phyloP scores from a whole-genome alignment of 352 stramenopile species.

The Phytophthora meadii region DNA sequence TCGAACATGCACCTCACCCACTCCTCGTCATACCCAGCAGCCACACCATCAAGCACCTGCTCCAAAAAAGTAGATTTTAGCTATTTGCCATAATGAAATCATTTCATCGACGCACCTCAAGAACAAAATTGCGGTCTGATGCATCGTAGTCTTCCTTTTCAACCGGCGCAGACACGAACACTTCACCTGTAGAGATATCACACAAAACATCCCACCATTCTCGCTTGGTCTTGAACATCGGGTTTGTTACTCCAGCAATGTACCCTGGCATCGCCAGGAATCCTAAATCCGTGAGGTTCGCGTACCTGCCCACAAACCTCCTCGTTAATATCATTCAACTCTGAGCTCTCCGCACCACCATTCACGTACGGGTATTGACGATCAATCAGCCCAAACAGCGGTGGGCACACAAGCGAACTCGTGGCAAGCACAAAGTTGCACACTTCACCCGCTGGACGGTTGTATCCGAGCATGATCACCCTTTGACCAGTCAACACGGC shows the following conservation, averaged over 20 bases:
- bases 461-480: conserved; percentile 86
- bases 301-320: conserved; percentile 55
- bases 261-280: conserved; percentile 87
- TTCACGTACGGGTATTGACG: conserved; percentile 73
- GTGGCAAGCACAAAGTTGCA: conserved; percentile 90
- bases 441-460: conserved; percentile 80
- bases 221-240: conserved; percentile 92
- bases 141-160: conserved; percentile 84
- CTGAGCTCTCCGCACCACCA: not conserved
- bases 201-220: conserved; percentile 93
- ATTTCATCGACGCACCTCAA: conserved; percentile 52
- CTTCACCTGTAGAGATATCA: conserved; percentile 85
- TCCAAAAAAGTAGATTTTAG: conserved; percentile 1
- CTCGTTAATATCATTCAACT: not conserved
- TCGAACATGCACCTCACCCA: conserved; percentile 91
- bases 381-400: conserved; percentile 79
- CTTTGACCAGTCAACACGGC: conserved; percentile 81
- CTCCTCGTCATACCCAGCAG: conserved; percentile 83
- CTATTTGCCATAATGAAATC: not conserved
- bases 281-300: conserved; percentile 89
- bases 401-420: conserved; percentile 84
- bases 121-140: conserved; percentile 73
- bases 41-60: conserved; percentile 83
- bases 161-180: conserved; percentile 58
- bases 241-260: conserved; percentile 92